Conservation (phyloP, 495 filamentous ascomycete genomes). For the Paragyromitra xinjiangensis region DNA sequence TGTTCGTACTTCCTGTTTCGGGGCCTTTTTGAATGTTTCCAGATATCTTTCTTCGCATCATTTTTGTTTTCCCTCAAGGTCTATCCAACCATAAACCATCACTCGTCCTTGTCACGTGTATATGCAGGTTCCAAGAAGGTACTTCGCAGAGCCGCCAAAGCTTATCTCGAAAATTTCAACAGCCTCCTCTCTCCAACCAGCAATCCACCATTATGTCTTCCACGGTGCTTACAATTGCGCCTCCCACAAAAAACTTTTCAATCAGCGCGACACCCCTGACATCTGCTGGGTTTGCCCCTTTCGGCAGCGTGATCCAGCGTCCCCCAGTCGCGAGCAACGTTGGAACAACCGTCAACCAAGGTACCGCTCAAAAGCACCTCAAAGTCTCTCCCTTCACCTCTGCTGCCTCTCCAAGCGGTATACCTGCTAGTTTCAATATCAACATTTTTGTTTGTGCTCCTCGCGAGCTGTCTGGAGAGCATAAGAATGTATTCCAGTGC, state of each 20-base stretch:
- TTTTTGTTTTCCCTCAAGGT: too few relatives aligned
- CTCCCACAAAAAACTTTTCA: not conserved
- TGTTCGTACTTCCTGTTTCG: too few relatives aligned
- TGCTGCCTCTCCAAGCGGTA: conserved; percentile 69
- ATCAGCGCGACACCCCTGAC: conserved; percentile 65
- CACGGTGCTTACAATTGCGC: conserved; percentile 12
- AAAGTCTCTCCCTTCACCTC: conserved; percentile 81
- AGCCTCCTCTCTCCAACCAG: not conserved
- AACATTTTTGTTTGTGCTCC: conserved; percentile 92
- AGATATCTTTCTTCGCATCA: too few relatives aligned
- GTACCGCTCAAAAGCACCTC: conserved; percentile 83
- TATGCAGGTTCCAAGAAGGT: not conserved
- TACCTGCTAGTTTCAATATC: conserved; percentile 70
- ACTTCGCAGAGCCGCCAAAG: conserved; percentile 15
- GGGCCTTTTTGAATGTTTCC: too few relatives aligned
- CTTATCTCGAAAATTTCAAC: conserved; percentile 10
- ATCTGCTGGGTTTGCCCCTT: conserved; percentile 73
- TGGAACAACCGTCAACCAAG: conserved; percentile 73
- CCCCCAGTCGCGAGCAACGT: conserved; percentile 12
- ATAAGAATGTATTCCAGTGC: conserved; percentile 68
- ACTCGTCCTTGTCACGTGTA: not conserved
- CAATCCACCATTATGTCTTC: conserved; percentile 22
- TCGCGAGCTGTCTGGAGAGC: conserved; percentile 58
- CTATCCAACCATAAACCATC: not conserved
- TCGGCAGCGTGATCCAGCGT: conserved; percentile 76